Percentiles rank a stretch among this genome's conserved stretches.
Evolutionary conservation across 495 filamentous ascomycete genomes (phyloP).

Genomic region (Penicillium pancosmium): DNA sequence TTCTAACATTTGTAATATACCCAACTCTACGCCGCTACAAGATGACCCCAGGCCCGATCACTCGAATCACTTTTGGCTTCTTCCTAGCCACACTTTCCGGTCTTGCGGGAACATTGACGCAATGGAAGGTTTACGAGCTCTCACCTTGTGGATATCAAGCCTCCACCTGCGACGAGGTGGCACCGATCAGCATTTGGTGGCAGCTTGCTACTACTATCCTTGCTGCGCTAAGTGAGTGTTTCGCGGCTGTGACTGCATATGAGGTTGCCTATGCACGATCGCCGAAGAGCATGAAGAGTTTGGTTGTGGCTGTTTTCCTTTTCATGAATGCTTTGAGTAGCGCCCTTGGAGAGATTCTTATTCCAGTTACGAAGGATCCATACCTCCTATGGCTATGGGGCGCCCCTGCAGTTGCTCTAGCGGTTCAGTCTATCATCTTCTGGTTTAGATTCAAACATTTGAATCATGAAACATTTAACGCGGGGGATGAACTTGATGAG

Average conservation of each 20-base stretch:
- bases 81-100: conserved; percentile 57
- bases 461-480: conserved; percentile 50
- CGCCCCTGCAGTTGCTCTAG: conserved; percentile 50
- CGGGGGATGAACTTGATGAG: conserved; percentile 25
- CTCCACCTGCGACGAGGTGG: conserved; percentile 47
- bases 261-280: conserved; percentile 75
- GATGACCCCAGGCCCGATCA: conserved; percentile 65
- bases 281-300: conserved; percentile 67
- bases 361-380: conserved; percentile 63
- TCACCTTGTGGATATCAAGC: conserved; percentile 55
- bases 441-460: conserved; percentile 47
- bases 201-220: conserved; percentile 54
- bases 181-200: conserved; percentile 57
- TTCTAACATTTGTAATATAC: conserved; percentile 66
- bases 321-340: conserved; percentile 53
- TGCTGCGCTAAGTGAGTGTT: conserved; percentile 67
- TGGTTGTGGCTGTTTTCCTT: conserved; percentile 64
- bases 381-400: conserved; percentile 59
- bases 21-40: conserved; percentile 55
- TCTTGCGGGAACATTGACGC: conserved; percentile 62
- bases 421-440: conserved; percentile 51
- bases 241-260: conserved; percentile 69
- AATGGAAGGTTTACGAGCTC: conserved; percentile 62
- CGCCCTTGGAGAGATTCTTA: conserved; percentile 57
- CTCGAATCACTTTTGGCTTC: conserved; percentile 69